These are phyloP conservation scores for Globisporangium spinosum DNA, from an alignment of 352 stramenopile species.

Conservation along the genomic window DNA sequence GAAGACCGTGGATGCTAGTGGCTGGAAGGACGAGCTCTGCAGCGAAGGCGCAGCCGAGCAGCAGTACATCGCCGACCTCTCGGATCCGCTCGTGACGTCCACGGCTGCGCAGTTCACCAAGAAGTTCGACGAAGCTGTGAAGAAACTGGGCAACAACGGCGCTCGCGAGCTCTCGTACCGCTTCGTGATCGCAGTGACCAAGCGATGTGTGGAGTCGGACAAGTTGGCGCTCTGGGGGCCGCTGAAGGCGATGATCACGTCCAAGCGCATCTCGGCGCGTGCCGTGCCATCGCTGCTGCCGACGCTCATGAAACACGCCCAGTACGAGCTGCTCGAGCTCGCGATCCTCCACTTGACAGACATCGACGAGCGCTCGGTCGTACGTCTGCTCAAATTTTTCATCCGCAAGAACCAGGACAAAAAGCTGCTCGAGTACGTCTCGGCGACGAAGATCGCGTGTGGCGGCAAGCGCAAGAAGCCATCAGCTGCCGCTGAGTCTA, in stretches of 20 bases:
- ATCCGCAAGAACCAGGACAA: constrained; percentile 50
- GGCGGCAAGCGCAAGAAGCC: constrained; percentile 31
- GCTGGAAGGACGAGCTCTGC: constrained; percentile 52
- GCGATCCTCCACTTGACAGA: constrained; percentile 64
- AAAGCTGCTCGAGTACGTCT: constrained; percentile 34
- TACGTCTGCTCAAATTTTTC: constrained; percentile 74
- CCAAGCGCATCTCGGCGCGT: constrained; percentile 60
- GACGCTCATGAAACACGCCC: constrained; percentile 59
- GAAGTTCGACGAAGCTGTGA: constrained; percentile 44
- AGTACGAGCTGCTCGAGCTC: constrained; percentile 62
- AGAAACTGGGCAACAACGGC: constrained; percentile 21
- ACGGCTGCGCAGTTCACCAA: constrained; percentile 42
- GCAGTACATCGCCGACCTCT: constrained; percentile 53
- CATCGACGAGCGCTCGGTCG: constrained; percentile 72
- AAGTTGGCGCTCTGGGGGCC: constrained; percentile 51
- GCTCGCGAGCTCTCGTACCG: constrained; percentile 42
- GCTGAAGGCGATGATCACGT: constrained; percentile 47
- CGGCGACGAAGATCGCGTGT: constrained; percentile 11
- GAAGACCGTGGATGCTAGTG: constrained; percentile 15
- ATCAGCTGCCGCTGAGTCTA: not conserved
- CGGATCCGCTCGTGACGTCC: constrained; percentile 32
- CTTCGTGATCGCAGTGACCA: constrained; percentile 53
- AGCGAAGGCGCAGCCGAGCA: constrained; percentile 43
- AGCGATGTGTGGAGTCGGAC: constrained; percentile 53
- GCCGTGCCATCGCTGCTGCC: constrained; percentile 58